These are phyloP conservation scores for Alternaria sp. DNA, from an alignment of 2,329 filamentous ascomycete genomes.

Conservation along the genomic window DNA sequence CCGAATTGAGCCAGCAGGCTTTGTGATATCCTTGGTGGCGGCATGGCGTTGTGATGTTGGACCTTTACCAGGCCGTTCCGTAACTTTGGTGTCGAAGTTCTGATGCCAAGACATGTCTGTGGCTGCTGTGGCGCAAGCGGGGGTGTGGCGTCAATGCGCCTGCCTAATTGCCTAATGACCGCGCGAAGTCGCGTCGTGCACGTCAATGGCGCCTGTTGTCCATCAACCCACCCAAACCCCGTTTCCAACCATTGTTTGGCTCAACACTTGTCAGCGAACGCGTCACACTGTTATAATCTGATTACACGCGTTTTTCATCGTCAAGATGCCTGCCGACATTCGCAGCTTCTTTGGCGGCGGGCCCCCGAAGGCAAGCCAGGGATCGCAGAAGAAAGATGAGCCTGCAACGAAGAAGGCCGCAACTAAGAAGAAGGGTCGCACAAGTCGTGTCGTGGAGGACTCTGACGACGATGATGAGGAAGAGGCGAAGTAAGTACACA, in stretches of 20 bases:
- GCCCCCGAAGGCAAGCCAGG: constrained; percentile 61
- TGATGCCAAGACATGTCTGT: constrained; percentile 30
- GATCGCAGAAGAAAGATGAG: constrained; percentile 40
- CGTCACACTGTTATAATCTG: neutral
- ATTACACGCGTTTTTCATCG: neutral
- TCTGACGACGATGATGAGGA: constrained; percentile 66
- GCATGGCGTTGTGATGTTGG: constrained; percentile 41
- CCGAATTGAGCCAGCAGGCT: constrained; percentile 45
- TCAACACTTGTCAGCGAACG: neutral
- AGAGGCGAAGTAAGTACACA: constrained; percentile 38
- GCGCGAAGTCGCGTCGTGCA: constrained; percentile 25
- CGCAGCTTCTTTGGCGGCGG: constrained; percentile 88
- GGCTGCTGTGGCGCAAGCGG: constrained; percentile 11
- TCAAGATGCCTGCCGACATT: constrained; percentile 82
- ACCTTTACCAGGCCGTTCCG: neutral
- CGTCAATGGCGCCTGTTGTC: constrained; percentile 16
- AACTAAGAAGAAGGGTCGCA: constrained; percentile 52
- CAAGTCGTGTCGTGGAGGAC: constrained; percentile 67
- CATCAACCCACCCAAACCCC: constrained; percentile 2
- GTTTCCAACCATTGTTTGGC: constrained; percentile 1
- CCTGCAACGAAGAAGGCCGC: constrained; percentile 45
- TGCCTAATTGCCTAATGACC: constrained; percentile 17
- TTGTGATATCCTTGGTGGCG: constrained; percentile 47
- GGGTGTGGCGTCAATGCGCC: constrained; percentile 16
- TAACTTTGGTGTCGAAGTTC: constrained; percentile 25